Conservation (phyloP, 306 rosid genomes). For the Gleditsia sinensis region DNA sequence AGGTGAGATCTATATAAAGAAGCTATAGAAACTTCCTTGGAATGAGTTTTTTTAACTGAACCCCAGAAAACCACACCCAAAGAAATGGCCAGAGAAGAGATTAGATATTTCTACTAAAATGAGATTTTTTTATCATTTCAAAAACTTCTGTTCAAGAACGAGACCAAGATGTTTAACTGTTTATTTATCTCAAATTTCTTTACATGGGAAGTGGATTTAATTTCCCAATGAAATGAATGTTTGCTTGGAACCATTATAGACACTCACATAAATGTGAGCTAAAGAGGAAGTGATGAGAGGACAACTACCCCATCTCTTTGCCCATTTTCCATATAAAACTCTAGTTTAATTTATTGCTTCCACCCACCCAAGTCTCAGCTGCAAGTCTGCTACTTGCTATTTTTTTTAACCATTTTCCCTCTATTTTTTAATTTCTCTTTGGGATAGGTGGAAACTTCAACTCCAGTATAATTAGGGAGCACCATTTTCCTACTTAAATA, state of each 20-base stretch:
- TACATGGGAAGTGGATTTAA: conserved; percentile 40
- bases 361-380: conserved; percentile 50
- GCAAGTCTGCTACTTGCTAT: conserved; percentile 27
- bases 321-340: conserved; percentile 36
- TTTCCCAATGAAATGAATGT: conserved; percentile 83
- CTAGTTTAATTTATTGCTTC: conserved; percentile 72
- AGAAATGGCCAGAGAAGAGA: neutral
- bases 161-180: neutral
- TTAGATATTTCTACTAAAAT: too few relatives aligned
- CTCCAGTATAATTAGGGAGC: neutral
- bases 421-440: neutral
- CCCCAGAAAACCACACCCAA: conserved; percentile 31
- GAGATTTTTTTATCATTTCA: neutral
- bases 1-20: conserved; percentile 33
- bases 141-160: conserved; percentile 2
- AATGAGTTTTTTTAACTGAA: conserved; percentile 53
- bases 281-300: conserved; percentile 54
- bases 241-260: conserved; percentile 56
- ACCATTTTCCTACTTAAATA: too few relatives aligned
- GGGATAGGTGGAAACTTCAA: neutral
- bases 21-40: conserved; percentile 58
- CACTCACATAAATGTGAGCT: conserved; percentile 56
- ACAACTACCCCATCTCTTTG: conserved; percentile 64
- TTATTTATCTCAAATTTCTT: conserved; percentile 27
- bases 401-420: conserved; percentile 12